Conservation (phyloP, 2,329 filamentous ascomycete genomes). For the Aspergillus ruber region DNA sequence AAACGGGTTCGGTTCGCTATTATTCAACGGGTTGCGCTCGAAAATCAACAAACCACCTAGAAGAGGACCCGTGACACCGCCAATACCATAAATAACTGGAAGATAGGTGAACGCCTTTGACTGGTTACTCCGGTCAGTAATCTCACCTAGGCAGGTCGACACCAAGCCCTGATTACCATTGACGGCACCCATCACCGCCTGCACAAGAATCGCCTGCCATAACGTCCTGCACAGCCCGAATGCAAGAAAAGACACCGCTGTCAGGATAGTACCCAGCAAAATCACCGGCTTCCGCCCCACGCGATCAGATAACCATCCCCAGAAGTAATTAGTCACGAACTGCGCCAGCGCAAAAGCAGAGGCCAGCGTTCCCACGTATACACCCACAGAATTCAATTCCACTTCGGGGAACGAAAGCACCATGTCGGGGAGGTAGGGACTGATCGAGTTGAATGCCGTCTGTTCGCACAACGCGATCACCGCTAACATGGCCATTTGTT, state of each 20-base stretch:
- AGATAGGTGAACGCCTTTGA: conserved; percentile 89
- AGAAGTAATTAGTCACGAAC: conserved; percentile 84
- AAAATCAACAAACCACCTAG: conserved; percentile 80
- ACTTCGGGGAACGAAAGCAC: conserved; percentile 78
- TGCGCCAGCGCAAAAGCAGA: conserved; percentile 90
- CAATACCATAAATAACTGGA: conserved; percentile 91
- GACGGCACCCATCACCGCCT: conserved; percentile 82
- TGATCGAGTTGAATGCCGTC: conserved; percentile 93
- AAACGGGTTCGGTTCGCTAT: conserved; percentile 51
- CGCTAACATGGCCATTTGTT: conserved; percentile 77
- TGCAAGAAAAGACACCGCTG: conserved; percentile 70
- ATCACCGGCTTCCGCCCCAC: conserved; percentile 79
- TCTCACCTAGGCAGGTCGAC: conserved; percentile 86
- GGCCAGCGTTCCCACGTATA: conserved; percentile 87
- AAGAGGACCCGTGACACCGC: conserved; percentile 85
- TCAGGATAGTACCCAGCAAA: conserved; percentile 72
- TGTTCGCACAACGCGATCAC: conserved; percentile 88
- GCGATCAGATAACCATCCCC: conserved; percentile 76
- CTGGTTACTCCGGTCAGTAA: conserved; percentile 93
- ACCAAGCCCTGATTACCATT: conserved; percentile 96
- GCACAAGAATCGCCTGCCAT: conserved; percentile 78
- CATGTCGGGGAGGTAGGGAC: conserved; percentile 92
- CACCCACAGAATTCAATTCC: conserved; percentile 60
- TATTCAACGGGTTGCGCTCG: conserved; percentile 50
- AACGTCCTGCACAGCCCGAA: conserved; percentile 83